Evolutionary conservation across 2,329 filamentous ascomycete species (phyloP).

Genomic region (Sphaceloma murrayae): DNA sequence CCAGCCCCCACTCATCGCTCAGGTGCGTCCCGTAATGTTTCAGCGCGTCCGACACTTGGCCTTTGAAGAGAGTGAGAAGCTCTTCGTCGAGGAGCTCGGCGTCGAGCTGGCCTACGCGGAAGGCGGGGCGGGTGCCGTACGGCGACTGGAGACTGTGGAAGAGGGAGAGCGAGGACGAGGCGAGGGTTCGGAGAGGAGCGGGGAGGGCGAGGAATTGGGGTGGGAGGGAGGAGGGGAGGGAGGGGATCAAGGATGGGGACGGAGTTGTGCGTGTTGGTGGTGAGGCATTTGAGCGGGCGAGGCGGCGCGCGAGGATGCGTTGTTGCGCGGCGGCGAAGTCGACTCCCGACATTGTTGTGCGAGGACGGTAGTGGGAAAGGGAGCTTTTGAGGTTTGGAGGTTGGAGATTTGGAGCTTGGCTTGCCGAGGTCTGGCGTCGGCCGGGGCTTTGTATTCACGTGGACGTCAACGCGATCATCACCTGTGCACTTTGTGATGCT

Average conservation of each 20-base stretch:
- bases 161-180: slow-evolving; percentile 19
- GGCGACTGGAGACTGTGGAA: slow-evolving; percentile 52
- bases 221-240: slow-evolving; percentile 14
- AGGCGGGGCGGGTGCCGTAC: slow-evolving; percentile 72
- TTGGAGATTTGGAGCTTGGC: not conserved
- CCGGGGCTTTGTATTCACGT: too few relatives aligned
- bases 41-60: slow-evolving; percentile 76
- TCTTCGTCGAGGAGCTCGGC: slow-evolving; percentile 92
- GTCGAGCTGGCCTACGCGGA: slow-evolving; percentile 91
- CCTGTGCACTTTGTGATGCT: too few relatives aligned
- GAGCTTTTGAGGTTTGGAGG: not conserved
- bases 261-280: slow-evolving; percentile 30
- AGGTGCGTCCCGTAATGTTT: slow-evolving; percentile 76
- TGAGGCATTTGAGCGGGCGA: slow-evolving; percentile 53
- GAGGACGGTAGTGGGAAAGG: not conserved
- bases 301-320: slow-evolving; percentile 72
- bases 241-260: slow-evolving; percentile 31
- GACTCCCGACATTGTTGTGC: slow-evolving; percentile 42
- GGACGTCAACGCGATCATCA: too few relatives aligned
- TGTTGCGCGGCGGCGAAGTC: slow-evolving; percentile 85
- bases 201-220: slow-evolving; percentile 33
- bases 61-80: slow-evolving; percentile 72
- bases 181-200: slow-evolving; percentile 47
- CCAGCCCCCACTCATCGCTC: slow-evolving; percentile 76
- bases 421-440: slow-evolving; percentile 12